Base-by-base conservation (phyloP, 371 early-diverging fungal genomes). In the Haplosporangium sp. region DNA sequence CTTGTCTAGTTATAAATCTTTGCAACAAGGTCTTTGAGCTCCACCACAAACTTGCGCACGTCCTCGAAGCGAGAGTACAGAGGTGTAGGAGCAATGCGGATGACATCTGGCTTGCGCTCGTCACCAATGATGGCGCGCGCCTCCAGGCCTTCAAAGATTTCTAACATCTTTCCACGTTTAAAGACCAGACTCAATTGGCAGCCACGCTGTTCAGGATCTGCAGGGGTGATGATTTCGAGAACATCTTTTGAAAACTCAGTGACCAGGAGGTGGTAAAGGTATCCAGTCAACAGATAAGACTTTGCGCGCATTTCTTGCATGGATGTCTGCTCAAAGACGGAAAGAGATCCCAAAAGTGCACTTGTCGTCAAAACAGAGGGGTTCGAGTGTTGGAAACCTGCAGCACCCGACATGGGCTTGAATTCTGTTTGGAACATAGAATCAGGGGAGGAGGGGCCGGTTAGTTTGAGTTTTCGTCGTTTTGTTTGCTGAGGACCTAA, bases 71-170 rank as follows among this genome's bases (percentile, higher is more conserved):
- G 87, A 80, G 95, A 95, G 81, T 97, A 97, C 40, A 98, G 83
- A 7, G 98, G 96, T 5, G 89, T 86, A 7, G 98, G 98, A 9
- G 96, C 94, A 37, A 98, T 83, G 47, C 99, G 88, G 67, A 99
- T 96, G 43, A 94, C 95, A 76, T 97, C 91, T 0, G 98, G 98
- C 74, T 93, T 90, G 48, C 99, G 86, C 67, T 95, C 94, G 74
- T 99, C 99, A 37, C 91, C 89, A 48, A 97, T 86, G 2, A 97
- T 89, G 5, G 95, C 98, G 5, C 82, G 83, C 1, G 80, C 74
- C 55, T 86, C 85, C 59, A 97, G 81, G 0, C 73, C 82, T 1
- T 82, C 79, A 83, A 89, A 89, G 9, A 91, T 86, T 13, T 86
- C 84, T 56, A 86, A 82, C 86, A 89, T 87, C 68, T 88, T 85